These are phyloP conservation scores for Carex scoparia DNA, from an alignment of 176 grass and related monocot species.

Conservation along the genomic window DNA sequence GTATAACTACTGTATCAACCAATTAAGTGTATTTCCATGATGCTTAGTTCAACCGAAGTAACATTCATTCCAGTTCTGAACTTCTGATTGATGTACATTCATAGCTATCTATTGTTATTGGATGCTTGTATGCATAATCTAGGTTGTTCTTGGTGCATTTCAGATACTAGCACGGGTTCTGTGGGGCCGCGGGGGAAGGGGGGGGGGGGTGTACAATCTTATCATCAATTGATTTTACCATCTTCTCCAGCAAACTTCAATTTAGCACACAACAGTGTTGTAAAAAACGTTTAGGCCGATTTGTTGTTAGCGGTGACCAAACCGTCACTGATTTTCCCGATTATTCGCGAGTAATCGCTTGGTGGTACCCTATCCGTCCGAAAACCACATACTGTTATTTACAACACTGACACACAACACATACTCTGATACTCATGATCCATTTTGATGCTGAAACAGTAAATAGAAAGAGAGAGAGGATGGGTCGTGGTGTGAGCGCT, in stretches of 20 bases:
- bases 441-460: not conserved
- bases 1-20: not conserved
- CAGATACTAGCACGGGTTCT: not conserved
- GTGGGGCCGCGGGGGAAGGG: too few species aligned
- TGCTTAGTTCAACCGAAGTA: not conserved
- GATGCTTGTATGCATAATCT: not conserved
- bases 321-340: too few species aligned
- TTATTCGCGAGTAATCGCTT: too few species aligned
- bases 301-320: too few species aligned
- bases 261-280: not conserved
- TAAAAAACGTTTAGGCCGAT: too few species aligned
- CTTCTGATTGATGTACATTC: not conserved
- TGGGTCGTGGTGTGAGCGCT: slow-evolving; percentile 52
- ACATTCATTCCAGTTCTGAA: not conserved
- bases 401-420: too few species aligned
- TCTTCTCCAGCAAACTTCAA: not conserved
- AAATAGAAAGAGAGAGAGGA: slow-evolving; percentile 1
- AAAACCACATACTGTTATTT: too few species aligned
- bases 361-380: too few species aligned
- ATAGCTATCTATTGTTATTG: not conserved
- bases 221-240: not conserved
- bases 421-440: not conserved
- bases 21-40: not conserved
- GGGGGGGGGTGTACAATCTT: not conserved
- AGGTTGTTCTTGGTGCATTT: not conserved